Conservation (phyloP, 225 moss, liverwort and hornwort genomes). For the Pseudisothecium myosuroides region DNA sequence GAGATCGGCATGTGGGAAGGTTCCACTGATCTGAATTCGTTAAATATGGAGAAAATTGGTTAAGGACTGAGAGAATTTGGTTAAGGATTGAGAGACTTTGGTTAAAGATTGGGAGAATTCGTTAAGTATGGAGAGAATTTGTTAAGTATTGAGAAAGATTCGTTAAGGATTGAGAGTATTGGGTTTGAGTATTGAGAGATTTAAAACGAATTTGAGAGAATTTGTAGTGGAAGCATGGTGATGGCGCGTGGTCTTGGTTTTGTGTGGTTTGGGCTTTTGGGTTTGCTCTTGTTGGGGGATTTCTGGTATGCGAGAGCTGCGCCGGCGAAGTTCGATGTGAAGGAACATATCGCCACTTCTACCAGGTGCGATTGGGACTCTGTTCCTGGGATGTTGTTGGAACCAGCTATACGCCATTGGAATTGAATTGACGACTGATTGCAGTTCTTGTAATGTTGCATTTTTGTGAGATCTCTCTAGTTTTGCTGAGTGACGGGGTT, state of each 20-base stretch:
- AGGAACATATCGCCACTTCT: constrained; percentile 62
- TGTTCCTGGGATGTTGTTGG: not conserved
- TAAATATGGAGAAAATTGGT: not conserved
- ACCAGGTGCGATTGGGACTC: constrained; percentile 29
- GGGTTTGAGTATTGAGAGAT: not conserved
- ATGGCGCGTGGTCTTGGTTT: not conserved
- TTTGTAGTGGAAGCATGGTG: not conserved
- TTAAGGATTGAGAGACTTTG: not conserved
- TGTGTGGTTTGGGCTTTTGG: not conserved
- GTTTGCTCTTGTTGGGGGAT: not conserved
- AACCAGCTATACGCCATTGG: not conserved
- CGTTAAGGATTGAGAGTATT: not conserved
- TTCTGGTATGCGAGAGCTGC: constrained; percentile 3
- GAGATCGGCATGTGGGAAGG: not conserved
- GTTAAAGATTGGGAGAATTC: not conserved
- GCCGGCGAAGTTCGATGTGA: constrained; percentile 65
- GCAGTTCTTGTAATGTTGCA: not conserved
- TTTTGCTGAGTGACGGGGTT: not conserved
- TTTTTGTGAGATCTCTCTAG: not conserved
- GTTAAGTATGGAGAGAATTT: not conserved
- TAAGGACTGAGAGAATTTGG: not conserved
- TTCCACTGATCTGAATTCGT: not conserved
- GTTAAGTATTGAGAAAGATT: too few species aligned
- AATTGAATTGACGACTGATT: not conserved
- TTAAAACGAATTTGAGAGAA: too few species aligned